These are phyloP conservation scores for Sporothrix humicola DNA, from an alignment of 2,329 filamentous ascomycete species.

Conservation along the genomic window DNA sequence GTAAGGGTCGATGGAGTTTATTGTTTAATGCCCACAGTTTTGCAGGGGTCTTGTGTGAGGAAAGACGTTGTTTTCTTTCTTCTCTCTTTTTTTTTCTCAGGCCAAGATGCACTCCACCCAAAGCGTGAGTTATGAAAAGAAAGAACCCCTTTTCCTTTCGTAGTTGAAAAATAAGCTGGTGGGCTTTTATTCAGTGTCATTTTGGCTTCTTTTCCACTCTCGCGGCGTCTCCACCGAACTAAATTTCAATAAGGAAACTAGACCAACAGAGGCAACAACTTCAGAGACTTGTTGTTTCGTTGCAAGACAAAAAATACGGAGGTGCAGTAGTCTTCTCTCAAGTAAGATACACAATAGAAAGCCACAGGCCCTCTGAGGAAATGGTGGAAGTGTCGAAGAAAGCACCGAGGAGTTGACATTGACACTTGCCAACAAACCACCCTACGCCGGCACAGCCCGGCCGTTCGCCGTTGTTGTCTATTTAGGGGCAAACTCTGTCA, in stretches of 20 bases:
- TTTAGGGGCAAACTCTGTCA: neutral
- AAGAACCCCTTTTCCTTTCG: neutral
- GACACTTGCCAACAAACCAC: neutral
- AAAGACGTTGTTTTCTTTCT: too few species aligned
- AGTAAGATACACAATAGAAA: neutral
- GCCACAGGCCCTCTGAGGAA: neutral
- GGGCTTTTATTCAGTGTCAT: neutral
- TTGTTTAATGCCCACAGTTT: slow-evolving; percentile 1
- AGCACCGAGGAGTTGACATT: neutral
- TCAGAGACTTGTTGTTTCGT: slow-evolving; percentile 23
- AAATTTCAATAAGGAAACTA: neutral
- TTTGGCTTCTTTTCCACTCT: neutral
- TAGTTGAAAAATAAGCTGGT: neutral
- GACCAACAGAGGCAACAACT: neutral
- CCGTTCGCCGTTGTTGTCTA: neutral
- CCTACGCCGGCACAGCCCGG: slow-evolving; percentile 8
- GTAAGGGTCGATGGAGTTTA: neutral
- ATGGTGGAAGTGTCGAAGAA: neutral
- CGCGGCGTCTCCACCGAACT: neutral
- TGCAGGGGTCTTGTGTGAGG: too few species aligned
- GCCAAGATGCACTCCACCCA: slow-evolving; percentile 21
- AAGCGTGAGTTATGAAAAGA: neutral
- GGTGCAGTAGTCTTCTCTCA: neutral
- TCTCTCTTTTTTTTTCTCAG: neutral
- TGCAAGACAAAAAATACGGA: neutral